Evolutionary conservation across 2,329 filamentous ascomycete species (phyloP).

Genomic region (Monosporascus cannonballus): DNA sequence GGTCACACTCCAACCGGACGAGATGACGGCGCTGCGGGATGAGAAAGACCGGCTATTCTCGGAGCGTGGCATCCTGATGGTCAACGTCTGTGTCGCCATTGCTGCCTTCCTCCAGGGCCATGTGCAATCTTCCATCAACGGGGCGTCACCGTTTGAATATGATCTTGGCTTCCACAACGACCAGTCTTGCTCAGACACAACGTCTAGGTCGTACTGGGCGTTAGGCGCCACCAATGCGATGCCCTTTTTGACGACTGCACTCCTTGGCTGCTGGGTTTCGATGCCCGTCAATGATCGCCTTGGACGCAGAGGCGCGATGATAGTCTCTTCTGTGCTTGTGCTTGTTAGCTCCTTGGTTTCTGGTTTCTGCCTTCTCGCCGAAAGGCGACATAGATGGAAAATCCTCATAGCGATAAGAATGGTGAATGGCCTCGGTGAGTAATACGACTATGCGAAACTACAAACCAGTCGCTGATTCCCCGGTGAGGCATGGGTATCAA

Average conservation of each 20-base stretch:
- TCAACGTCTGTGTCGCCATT: slow-evolving; percentile 32
- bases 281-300: slow-evolving; percentile 31
- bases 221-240: slow-evolving; percentile 29
- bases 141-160: slow-evolving; percentile 19
- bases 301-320: slow-evolving; percentile 30
- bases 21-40: slow-evolving; percentile 26
- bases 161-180: background rate
- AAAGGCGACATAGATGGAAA: slow-evolving; percentile 16
- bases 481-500: slow-evolving; percentile 35
- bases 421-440: slow-evolving; percentile 29
- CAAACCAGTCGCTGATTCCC: background rate
- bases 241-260: slow-evolving; percentile 29
- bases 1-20: slow-evolving; percentile 23
- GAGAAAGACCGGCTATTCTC: slow-evolving; percentile 30
- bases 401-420: slow-evolving; percentile 26
- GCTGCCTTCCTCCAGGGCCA: slow-evolving; percentile 33
- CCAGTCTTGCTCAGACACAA: background rate
- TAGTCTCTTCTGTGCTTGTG: slow-evolving; percentile 27
- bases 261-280: slow-evolving; percentile 28
- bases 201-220: slow-evolving; percentile 7
- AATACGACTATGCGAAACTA: slow-evolving; percentile 3
- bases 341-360: slow-evolving; percentile 30
- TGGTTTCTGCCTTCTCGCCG: background rate
- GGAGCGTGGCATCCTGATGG: slow-evolving; percentile 29
- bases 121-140: slow-evolving; percentile 34